These are phyloP conservation scores for Collybiopsis luxurians DNA, from an alignment of 768 basidiomycete genomes.

Conservation along the genomic window DNA sequence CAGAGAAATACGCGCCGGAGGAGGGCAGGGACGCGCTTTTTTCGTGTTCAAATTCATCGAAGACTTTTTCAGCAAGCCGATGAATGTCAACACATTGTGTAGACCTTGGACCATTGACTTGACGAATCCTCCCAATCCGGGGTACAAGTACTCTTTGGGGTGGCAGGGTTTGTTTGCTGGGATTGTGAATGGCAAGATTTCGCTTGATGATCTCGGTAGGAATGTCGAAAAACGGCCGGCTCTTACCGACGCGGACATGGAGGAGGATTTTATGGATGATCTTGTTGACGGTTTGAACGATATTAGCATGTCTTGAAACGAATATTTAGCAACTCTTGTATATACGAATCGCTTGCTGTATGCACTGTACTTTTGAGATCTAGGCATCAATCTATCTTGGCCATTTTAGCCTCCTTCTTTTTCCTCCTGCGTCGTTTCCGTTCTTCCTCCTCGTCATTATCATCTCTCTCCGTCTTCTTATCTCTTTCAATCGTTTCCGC, in stretches of 20 bases:
- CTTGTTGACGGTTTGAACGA: no score
- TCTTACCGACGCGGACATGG: no score
- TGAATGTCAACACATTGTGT: neutral
- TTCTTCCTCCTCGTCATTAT: slow-evolving; percentile 6
- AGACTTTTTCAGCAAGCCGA: neutral
- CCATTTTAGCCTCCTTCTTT: slow-evolving; percentile 9
- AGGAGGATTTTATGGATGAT: no score
- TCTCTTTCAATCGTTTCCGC: neutral
- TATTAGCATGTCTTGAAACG: no score
- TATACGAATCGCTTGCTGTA: no score
- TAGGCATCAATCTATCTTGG: no score
- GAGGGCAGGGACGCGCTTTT: neutral
- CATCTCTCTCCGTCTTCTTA: neutral
- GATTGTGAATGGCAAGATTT: no score
- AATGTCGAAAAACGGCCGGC: no score
- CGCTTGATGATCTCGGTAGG: no score
- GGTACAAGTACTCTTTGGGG: neutral
- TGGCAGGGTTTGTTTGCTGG: neutral
- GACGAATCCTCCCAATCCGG: neutral
- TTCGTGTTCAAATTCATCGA: neutral
- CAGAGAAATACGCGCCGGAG: neutral
- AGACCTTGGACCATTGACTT: neutral
- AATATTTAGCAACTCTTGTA: no score
- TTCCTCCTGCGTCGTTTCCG: slow-evolving; percentile 17
- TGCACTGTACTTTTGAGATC: no score